Base-by-base conservation (phyloP, 1,284 basidiomycete species). In the Agaricales sp. region DNA sequence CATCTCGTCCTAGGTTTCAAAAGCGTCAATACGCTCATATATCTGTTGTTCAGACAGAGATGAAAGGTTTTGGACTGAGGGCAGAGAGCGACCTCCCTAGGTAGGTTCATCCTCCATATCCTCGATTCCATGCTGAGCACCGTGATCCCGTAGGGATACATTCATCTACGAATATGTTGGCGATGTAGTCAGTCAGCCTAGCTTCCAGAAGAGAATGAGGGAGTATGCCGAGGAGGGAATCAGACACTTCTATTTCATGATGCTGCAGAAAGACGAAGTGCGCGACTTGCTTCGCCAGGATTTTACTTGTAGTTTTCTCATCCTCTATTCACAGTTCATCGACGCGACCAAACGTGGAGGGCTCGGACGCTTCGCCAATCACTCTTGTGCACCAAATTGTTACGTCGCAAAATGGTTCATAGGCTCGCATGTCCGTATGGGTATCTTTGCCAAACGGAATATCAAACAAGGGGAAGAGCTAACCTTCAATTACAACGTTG, bases 351-450 rank as follows among this genome's bases (percentile, higher is more conserved):
- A 96, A 65, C 87, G 85, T 59, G 96, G 96, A 16, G 94, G 93
- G 0, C 93, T 93, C 43, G 95, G 92, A 2, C 86, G 96, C 4
- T 99, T 99, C 62, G 90, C 94, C 24, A 99, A 99, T 63, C 96
- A 99, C 67, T 95, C 92, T 54, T 99, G 96, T 66, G 92, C 85
- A 57, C 96, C 96, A 6, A 99, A 99, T 61, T 98, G 92, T 64
- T 96, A 92, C 61, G 95, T 99, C n/a, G 92, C 93, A 43, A 98
- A 97, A 68, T 99, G 96, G 96, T 93, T 93, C 14, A 81, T 99
- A 12, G 95, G 91, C 8, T 72, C 80, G 25, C 80, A 88, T 56
- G 83, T 99, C 57, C 85, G 95, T 25, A 99, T 98, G 96, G 95
- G 95, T 46, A 98, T 99, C 58, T 99, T 99, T 61, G 83, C 95